These are phyloP conservation scores for Phytophthora podocarpi DNA, from an alignment of 352 stramenopile species.

Conservation along the genomic window DNA sequence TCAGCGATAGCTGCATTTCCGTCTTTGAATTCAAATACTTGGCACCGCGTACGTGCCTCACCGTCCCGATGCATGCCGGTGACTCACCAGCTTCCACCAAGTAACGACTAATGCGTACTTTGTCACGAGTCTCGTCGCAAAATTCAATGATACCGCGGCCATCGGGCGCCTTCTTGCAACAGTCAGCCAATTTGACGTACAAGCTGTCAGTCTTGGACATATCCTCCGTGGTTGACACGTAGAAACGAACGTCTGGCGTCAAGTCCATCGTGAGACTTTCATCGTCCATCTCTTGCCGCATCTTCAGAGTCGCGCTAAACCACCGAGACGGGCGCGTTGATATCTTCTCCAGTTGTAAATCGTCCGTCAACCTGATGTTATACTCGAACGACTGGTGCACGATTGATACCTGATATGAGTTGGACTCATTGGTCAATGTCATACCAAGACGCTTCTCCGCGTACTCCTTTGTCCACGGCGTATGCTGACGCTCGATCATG, in stretches of 20 bases:
- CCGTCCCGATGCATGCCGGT: constrained; percentile 49
- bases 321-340: constrained; percentile 68
- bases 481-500: constrained; percentile 49
- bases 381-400: constrained; percentile 67
- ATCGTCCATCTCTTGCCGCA: constrained; percentile 78
- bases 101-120: constrained; percentile 58
- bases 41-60: constrained; percentile 56
- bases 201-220: constrained; percentile 54
- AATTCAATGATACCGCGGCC: constrained; percentile 69
- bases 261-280: constrained; percentile 63
- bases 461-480: constrained; percentile 46
- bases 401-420: constrained; percentile 74
- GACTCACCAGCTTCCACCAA: constrained; percentile 52
- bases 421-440: constrained; percentile 32
- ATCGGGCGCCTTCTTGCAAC: constrained; percentile 40
- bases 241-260: constrained; percentile 77
- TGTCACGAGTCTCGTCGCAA: constrained; percentile 40
- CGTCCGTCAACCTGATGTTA: constrained; percentile 57
- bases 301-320: constrained; percentile 84
- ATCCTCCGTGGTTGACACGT: constrained; percentile 74
- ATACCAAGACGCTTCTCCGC: constrained; percentile 48
- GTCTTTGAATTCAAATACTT: constrained; percentile 47
- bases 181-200: constrained; percentile 37
- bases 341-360: constrained; percentile 65
- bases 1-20: constrained; percentile 48